phyloP scores from a whole-genome alignment of 495 filamentous ascomycete genomes.

The Penicillium goetzii region DNA sequence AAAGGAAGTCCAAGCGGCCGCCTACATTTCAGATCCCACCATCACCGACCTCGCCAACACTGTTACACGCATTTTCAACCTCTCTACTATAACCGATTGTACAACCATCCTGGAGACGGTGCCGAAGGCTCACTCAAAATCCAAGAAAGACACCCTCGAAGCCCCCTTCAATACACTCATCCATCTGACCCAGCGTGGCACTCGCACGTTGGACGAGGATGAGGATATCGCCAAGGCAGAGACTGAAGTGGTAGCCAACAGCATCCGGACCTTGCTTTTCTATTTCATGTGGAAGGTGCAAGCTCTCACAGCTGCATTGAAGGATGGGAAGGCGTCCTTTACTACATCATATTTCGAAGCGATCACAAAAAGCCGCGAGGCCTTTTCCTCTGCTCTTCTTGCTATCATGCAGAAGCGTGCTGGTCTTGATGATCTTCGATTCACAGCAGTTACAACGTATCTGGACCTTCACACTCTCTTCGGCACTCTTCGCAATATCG shows the following conservation, averaged over 20 bases:
- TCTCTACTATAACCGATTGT: slow-evolving; percentile 79
- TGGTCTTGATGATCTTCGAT: slow-evolving; percentile 72
- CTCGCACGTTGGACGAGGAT: slow-evolving; percentile 58
- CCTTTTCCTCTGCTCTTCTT: slow-evolving; percentile 63
- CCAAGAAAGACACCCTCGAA: slow-evolving; percentile 47
- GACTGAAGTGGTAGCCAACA: slow-evolving; percentile 71
- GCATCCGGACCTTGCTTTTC: slow-evolving; percentile 73
- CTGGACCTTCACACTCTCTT: slow-evolving; percentile 84
- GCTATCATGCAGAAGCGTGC: slow-evolving; percentile 61
- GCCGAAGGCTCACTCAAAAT: slow-evolving; percentile 48
- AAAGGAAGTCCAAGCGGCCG: slow-evolving; percentile 64
- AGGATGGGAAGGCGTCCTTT: slow-evolving; percentile 50
- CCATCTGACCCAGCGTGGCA: slow-evolving; percentile 67
- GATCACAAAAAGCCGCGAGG: slow-evolving; percentile 47
- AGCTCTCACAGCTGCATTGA: slow-evolving; percentile 42
- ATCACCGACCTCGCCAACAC: slow-evolving; percentile 76
- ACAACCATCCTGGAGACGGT: slow-evolving; percentile 69
- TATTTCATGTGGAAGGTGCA: slow-evolving; percentile 96
- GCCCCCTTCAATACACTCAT: slow-evolving; percentile 70
- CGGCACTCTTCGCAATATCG: slow-evolving; percentile 62
- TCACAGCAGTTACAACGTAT: slow-evolving; percentile 71
- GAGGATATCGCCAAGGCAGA: slow-evolving; percentile 70
- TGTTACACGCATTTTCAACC: slow-evolving; percentile 80
- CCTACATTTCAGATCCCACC: slow-evolving; percentile 60
- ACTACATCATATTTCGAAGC: slow-evolving; percentile 54